These are phyloP conservation scores for Grosmannia penicillata DNA, from an alignment of 2,329 filamentous ascomycete species.

Conservation along the genomic window DNA sequence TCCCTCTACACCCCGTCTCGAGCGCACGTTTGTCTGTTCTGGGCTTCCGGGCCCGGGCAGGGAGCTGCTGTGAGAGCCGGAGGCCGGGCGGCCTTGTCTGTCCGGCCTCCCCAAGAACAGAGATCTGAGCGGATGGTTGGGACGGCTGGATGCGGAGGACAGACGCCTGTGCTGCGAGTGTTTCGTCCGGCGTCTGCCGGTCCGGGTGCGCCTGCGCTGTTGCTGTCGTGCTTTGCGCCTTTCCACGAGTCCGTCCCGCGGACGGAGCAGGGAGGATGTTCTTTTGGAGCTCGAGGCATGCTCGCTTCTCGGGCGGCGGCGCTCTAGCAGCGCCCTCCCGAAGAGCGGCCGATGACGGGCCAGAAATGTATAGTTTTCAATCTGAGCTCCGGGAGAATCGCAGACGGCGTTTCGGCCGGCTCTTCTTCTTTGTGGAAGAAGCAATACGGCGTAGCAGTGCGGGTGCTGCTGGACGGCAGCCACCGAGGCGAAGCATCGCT, in stretches of 20 bases:
- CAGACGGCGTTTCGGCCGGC: constrained; percentile 5
- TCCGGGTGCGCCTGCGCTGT: too few species aligned
- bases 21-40: background rate
- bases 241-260: too few species aligned
- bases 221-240: too few species aligned
- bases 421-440: constrained; percentile 5
- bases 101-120: constrained; percentile 16
- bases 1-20: background rate
- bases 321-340: background rate
- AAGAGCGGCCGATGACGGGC: constrained; percentile 12
- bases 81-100: background rate
- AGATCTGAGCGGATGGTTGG: constrained; percentile 18
- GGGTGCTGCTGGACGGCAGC: background rate
- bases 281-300: background rate
- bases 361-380: constrained; percentile 22
- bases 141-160: background rate
- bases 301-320: too few species aligned
- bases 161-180: background rate
- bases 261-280: too few species aligned
- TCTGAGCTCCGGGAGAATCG: constrained; percentile 17
- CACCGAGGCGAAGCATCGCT: background rate
- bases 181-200: background rate
- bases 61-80: background rate
- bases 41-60: background rate
- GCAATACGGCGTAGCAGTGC: background rate